Percentiles rank a stretch among this genome's conserved stretches.
These are phyloP conservation scores for Leonotis leonurus DNA, from an alignment of 257 asterid species.

Conservation along the genomic window DNA sequence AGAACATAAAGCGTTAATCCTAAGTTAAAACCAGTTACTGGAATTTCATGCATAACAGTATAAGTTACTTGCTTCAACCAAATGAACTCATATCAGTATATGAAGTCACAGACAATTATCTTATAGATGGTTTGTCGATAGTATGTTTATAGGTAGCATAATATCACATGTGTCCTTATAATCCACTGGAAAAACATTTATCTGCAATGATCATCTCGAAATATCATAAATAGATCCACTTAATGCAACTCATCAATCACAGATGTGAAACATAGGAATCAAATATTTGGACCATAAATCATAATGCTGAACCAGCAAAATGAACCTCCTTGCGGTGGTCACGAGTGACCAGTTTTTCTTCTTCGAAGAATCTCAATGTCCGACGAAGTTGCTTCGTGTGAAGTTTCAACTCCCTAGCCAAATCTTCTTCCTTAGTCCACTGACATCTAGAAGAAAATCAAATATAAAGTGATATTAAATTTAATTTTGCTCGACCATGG, in stretches of 20 bases:
- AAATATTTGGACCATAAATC: constrained; percentile 21
- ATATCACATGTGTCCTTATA: not conserved
- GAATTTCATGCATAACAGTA: constrained; percentile 3
- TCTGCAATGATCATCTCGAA: not conserved
- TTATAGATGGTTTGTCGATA: not conserved
- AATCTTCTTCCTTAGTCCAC: constrained; percentile 96
- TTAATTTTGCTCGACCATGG: constrained; percentile 8
- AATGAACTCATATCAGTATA: not conserved
- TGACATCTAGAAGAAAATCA: constrained; percentile 51
- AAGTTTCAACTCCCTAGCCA: constrained; percentile 95
- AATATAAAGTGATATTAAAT: constrained; percentile 9
- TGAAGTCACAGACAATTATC: not conserved
- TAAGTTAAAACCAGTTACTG: not conserved
- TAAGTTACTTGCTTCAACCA: constrained; percentile 1
- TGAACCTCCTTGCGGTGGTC: constrained; percentile 97
- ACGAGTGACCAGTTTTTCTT: constrained; percentile 83
- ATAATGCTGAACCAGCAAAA: constrained; percentile 26
- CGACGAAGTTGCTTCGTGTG: constrained; percentile 97
- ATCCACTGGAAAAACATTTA: constrained; percentile 2
- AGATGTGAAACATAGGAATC: constrained; percentile 8
- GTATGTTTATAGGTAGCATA: not conserved
- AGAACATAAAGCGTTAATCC: not conserved
- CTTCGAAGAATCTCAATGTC: constrained; percentile 85
- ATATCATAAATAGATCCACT: not conserved
- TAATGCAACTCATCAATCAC: constrained; percentile 9